Evolutionary conservation across 805 yeast species (phyloP).

Genomic region (Hanseniaspora meyeri): DNA sequence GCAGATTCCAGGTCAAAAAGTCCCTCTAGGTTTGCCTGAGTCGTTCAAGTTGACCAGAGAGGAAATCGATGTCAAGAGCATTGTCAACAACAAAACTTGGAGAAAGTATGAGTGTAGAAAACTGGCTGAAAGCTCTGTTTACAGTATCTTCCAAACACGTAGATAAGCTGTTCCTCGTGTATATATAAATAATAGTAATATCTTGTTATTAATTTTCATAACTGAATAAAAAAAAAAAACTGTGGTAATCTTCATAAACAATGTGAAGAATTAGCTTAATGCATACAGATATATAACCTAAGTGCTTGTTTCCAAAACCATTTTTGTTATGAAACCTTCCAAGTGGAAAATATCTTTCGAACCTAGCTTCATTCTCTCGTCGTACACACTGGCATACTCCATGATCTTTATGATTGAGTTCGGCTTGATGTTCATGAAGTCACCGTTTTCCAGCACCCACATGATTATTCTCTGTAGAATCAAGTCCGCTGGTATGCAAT

Average conservation of each 20-base stretch:
- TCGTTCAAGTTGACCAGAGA: slow-evolving; percentile 3
- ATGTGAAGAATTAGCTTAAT: too few species aligned
- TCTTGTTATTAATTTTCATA: too few species aligned
- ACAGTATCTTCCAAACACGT: neutral
- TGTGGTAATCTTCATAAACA: too few species aligned
- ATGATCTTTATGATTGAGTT: slow-evolving; percentile 32
- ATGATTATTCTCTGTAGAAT: slow-evolving; percentile 36
- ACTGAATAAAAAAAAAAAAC: slow-evolving; percentile 1
- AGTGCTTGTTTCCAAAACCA: slow-evolving; percentile 61
- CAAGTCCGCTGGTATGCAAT: slow-evolving; percentile 83
- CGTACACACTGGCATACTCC: slow-evolving; percentile 53
- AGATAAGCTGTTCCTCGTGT: slow-evolving; percentile 2
- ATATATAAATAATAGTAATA: neutral
- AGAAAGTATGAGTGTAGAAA: slow-evolving; percentile 15
- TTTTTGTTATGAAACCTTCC: slow-evolving; percentile 84
- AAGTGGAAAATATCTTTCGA: slow-evolving; percentile 83
- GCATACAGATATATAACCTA: slow-evolving; percentile 15
- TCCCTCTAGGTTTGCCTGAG: slow-evolving; percentile 12
- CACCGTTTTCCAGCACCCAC: slow-evolving; percentile 20
- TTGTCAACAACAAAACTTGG: slow-evolving; percentile 13
- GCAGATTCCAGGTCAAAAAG: slow-evolving; percentile 12
- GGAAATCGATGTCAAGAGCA: slow-evolving; percentile 5
- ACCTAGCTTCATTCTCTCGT: slow-evolving; percentile 78
- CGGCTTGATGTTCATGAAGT: slow-evolving; percentile 23
- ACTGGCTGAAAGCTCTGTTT: slow-evolving; percentile 1